phyloP scores from a whole-genome alignment of 2,329 filamentous ascomycete species.

The Hypoxylon sp. region DNA sequence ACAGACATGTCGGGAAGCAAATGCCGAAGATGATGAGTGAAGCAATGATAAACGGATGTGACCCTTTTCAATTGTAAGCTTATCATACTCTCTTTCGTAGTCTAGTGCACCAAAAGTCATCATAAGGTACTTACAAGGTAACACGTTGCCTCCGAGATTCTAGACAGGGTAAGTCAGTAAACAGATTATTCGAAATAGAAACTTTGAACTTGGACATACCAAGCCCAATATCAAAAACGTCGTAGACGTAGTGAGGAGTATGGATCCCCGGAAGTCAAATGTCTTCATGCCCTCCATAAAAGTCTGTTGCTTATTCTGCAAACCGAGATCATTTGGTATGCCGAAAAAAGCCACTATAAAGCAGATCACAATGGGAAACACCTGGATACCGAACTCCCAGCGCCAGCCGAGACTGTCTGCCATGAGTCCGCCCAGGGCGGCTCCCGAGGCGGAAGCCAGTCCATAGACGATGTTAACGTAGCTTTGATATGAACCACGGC shows the following conservation, averaged over 20 bases:
- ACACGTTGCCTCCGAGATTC: conserved; percentile 73
- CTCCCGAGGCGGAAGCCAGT: conserved; percentile 69
- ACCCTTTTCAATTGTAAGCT: conserved; percentile 57
- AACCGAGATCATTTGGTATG: conserved; percentile 67
- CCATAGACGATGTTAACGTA: conserved; percentile 77
- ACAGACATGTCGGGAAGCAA: conserved; percentile 65
- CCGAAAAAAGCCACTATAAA: conserved; percentile 60
- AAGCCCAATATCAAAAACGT: conserved; percentile 71
- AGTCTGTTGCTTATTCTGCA: conserved; percentile 60
- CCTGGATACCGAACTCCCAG: conserved; percentile 76
- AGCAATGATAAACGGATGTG: conserved; percentile 68
- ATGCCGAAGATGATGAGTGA: conserved; percentile 64
- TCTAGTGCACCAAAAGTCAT: not conserved
- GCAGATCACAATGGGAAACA: conserved; percentile 64
- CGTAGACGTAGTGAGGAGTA: conserved; percentile 65
- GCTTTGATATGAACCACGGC: conserved; percentile 78
- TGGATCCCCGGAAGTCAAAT: conserved; percentile 70
- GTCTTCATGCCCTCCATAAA: conserved; percentile 64
- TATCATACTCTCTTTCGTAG: not conserved
- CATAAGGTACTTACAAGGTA: conserved; percentile 62
- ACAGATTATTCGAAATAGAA: not conserved
- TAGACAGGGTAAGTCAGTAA: conserved; percentile 45
- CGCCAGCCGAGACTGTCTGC: conserved; percentile 80
- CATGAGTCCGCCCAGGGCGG: conserved; percentile 77
- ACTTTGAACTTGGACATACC: conserved; percentile 55